These are phyloP conservation scores for Pholiota microspora DNA, from an alignment of 768 basidiomycete species.

Conservation along the genomic window DNA sequence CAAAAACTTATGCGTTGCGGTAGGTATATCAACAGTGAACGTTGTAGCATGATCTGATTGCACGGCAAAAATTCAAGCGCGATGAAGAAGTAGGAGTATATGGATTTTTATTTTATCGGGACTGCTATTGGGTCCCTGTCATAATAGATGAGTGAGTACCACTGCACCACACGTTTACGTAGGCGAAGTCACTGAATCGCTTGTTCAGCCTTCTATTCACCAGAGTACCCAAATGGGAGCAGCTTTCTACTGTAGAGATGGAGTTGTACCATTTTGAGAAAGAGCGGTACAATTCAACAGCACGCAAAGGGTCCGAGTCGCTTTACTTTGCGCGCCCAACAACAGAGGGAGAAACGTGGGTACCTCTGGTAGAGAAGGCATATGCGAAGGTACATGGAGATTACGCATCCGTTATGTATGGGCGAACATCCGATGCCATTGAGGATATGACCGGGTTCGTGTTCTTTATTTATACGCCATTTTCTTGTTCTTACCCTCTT, in stretches of 20 bases:
- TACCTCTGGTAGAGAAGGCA: conserved; percentile 56
- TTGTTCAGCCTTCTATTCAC: conserved; percentile 47
- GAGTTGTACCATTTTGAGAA: conserved; percentile 51
- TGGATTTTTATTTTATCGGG: conserved; percentile 58
- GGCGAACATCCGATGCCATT: conserved; percentile 46
- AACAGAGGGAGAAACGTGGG: conserved; percentile 53
- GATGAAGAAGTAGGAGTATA: conserved; percentile 56
- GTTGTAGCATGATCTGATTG: no score
- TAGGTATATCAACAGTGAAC: no score
- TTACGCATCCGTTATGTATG: conserved; percentile 41
- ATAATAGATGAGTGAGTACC: conserved; percentile 55
- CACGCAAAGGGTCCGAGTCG: conserved; percentile 43
- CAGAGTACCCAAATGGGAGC: conserved; percentile 50
- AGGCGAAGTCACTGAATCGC: not conserved
- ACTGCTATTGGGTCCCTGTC: conserved; percentile 50
- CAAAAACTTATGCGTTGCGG: conserved; percentile 41
- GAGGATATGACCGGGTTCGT: conserved; percentile 53
- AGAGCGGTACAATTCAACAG: conserved; percentile 40
- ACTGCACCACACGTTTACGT: not conserved
- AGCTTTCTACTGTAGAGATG: conserved; percentile 36
- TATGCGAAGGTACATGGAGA: conserved; percentile 57
- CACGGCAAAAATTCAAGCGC: conserved; percentile 31
- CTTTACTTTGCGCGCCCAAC: conserved; percentile 49
- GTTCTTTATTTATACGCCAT: not conserved
- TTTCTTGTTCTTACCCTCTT: not conserved